Conservation (phyloP, 2,329 filamentous ascomycete species). For the Xylaria sp. region DNA sequence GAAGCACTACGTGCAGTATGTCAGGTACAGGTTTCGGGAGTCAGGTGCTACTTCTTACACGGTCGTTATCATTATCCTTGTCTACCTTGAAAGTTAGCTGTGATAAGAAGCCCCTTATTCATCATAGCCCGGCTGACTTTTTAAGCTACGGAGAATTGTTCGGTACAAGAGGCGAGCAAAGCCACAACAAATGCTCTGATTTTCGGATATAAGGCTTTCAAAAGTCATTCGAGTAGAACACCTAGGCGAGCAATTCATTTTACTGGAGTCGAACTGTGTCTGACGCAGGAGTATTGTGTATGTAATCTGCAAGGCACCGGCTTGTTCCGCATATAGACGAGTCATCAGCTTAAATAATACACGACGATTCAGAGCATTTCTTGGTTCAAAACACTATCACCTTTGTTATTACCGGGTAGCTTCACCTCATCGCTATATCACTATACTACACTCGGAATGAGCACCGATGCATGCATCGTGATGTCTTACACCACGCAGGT, state of each 20-base stretch:
- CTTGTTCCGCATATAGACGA: not conserved
- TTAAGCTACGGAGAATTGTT: not conserved
- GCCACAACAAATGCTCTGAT: not conserved
- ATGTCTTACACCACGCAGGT: not conserved
- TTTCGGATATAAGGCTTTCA: not conserved
- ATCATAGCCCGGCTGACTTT: constrained; percentile 8
- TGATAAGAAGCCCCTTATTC: constrained; percentile 14
- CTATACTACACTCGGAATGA: constrained; percentile 22
- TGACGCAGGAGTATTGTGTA: not conserved
- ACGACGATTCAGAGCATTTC: not conserved
- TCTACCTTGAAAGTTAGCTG: not conserved
- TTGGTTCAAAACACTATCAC: constrained; percentile 1
- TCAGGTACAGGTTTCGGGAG: constrained; percentile 1
- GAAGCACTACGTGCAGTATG: not conserved
- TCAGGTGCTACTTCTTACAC: not conserved
- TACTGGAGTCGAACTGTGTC: not conserved
- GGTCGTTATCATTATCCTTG: not conserved
- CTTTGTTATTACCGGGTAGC: constrained; percentile 6
- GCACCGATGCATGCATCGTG: constrained; percentile 15
- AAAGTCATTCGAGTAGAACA: not conserved
- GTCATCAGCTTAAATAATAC: not conserved
- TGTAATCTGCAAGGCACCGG: not conserved
- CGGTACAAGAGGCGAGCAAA: not conserved
- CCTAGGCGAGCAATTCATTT: not conserved
- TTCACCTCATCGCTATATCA: not conserved